phyloP scores from a whole-genome alignment of 148 eudicot species.

The Arctostaphylos glauca region DNA sequence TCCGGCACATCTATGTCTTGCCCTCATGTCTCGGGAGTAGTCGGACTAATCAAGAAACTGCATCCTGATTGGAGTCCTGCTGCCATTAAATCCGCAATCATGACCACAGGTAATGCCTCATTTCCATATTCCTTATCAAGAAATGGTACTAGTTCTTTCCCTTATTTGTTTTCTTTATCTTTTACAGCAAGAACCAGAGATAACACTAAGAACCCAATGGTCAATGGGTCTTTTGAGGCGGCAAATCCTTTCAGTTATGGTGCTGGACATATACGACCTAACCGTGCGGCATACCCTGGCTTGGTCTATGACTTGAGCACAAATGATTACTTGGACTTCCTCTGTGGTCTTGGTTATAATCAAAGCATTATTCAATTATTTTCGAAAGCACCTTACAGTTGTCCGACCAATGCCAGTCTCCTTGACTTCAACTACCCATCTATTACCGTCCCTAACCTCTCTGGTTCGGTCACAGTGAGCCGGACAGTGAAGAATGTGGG shows the following conservation, averaged over 20 bases:
- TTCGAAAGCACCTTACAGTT: constrained; percentile 18
- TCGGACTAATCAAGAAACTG: constrained; percentile 50
- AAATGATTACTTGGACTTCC: constrained; percentile 51
- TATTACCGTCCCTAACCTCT: constrained; percentile 45
- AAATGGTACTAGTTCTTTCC: not conserved
- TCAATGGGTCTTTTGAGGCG: constrained; percentile 10
- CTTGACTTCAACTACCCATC: constrained; percentile 56
- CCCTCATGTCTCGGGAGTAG: constrained; percentile 68
- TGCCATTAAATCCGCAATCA: constrained; percentile 66
- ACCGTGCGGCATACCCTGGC: constrained; percentile 58
- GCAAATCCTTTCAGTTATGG: constrained; percentile 52
- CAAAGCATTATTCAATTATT: constrained; percentile 26
- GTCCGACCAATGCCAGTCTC: constrained; percentile 30
- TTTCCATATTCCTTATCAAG: too few relatives aligned
- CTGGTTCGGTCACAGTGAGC: constrained; percentile 36
- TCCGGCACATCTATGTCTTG: constrained; percentile 84
- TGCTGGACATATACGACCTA: constrained; percentile 60
- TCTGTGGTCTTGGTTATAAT: constrained; percentile 57
- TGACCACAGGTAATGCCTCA: constrained; percentile 51
- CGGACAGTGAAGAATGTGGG: constrained; percentile 67
- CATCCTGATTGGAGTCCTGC: constrained; percentile 67
- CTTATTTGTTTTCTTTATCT: not conserved
- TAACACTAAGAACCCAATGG: constrained; percentile 41
- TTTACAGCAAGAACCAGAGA: constrained; percentile 52
- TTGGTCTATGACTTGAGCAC: constrained; percentile 49